Evolutionary conservation across 305 asterid genomes (phyloP), one percentile per base, ranked within the genome.

Genomic region (Fraxinus platypoda): DNA sequence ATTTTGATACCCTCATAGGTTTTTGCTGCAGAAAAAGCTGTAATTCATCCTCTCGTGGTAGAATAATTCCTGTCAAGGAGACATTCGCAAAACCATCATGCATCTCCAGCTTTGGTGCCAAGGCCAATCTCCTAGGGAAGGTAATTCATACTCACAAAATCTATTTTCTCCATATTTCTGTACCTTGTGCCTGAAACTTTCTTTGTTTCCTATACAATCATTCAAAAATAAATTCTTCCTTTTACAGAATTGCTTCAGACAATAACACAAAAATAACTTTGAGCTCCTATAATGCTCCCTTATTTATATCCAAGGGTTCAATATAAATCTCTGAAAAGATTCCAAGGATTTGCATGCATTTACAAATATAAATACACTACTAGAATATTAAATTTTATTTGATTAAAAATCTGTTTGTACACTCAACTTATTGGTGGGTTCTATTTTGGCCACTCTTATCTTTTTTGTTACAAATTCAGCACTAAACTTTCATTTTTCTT

Each of bases 71-170:
- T 93, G 97, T 87, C 88, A 82, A 78, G 87, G 97, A 83, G 99
- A 96, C 90, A 92, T 96, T 82, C 97, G 98, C 78, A 96, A 91
- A 90, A 94, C 95, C 78, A 90, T 96, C 79, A 77, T 91, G 88
- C 89, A 86, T 84, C 95, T 96, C 86, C 98, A 96, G 94, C 94
- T 96, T 81, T 96, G 99, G 99, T 91, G 92, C 86, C 97, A 93
- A 83, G 95, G 98, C 81, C 92, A 81, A 88, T 78, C 84, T 80
- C 84, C 74, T 76, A 77, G 77, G 83, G 83, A 84, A 88, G 95
- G 99, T 93, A 91, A 84, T 84, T 76, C 80, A 52, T 77, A 79
- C 74, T 83, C 66, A 7, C 81, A 54, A 21, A 43, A 37, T 49
- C 68, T 76, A 52, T 71, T 76, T 83, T 70, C 80, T 87, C 71